A percentile compares a stretch with the other conserved stretches of the same genome.
Conservation (phyloP, 345 rosid species). For the Firmiana major region DNA sequence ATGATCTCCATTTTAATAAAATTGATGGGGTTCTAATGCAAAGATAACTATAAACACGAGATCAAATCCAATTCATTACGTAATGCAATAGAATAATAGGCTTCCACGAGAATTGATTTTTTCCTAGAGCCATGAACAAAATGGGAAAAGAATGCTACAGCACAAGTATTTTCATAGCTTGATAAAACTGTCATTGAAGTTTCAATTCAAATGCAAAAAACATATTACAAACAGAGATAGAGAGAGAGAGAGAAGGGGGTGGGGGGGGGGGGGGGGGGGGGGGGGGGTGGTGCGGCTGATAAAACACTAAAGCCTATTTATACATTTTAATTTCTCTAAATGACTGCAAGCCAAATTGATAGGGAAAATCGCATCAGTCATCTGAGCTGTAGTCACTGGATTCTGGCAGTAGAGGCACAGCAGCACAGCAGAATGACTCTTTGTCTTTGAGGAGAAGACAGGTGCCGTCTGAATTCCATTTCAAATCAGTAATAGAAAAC, state of each 20-base stretch:
- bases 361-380: conserved; percentile 34
- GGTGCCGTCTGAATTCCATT: conserved; percentile 90
- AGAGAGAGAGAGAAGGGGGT: neutral
- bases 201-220: neutral
- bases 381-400: conserved; percentile 93
- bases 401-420: conserved; percentile 62
- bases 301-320: conserved; percentile 1
- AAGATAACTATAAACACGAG: neutral
- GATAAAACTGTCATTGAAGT: neutral
- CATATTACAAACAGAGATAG: conserved; percentile 2
- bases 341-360: neutral
- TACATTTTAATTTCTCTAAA: neutral
- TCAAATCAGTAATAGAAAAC: conserved; percentile 67
- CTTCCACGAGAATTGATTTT: too few species aligned
- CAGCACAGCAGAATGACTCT: conserved; percentile 83
- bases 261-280: neutral
- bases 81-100: neutral
- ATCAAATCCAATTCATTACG: neutral
- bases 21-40: neutral
- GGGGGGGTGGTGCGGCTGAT: neutral
- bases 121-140: neutral
- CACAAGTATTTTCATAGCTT: neutral
- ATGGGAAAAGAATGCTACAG: neutral
- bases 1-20: neutral
- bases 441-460: conserved; percentile 92